phyloP scores from a whole-genome alignment of 495 filamentous ascomycete species.

The Penicillium coffeae region DNA sequence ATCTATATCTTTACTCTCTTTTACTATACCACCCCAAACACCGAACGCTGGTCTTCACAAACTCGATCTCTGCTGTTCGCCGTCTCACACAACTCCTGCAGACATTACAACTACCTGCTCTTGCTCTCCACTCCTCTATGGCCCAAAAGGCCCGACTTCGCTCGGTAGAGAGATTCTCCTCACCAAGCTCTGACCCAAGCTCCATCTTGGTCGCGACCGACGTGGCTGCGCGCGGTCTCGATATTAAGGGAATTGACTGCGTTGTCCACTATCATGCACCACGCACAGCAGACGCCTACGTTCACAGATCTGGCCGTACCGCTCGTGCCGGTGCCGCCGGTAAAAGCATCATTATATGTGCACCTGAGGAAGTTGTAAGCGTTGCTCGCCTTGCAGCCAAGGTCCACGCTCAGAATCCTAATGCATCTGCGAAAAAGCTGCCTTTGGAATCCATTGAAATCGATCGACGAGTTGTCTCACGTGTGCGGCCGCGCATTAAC shows the following conservation, averaged over 20 bases:
- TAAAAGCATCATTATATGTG: slow-evolving; percentile 79
- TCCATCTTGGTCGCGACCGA: slow-evolving; percentile 90
- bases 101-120: slow-evolving; percentile 71
- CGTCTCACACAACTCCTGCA: slow-evolving; percentile 83
- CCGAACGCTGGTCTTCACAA: slow-evolving; percentile 85
- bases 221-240: slow-evolving; percentile 92
- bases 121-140: slow-evolving; percentile 89
- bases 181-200: slow-evolving; percentile 48
- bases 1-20: slow-evolving; percentile 88
- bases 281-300: slow-evolving; percentile 85
- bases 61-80: slow-evolving; percentile 89
- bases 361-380: slow-evolving; percentile 83
- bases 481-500: slow-evolving; percentile 66
- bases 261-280: slow-evolving; percentile 95
- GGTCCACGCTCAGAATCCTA: slow-evolving; percentile 62
- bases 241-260: slow-evolving; percentile 83
- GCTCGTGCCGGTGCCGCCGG: slow-evolving; percentile 77
- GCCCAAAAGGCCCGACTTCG: slow-evolving; percentile 92
- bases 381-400: slow-evolving; percentile 82
- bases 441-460: slow-evolving; percentile 76
- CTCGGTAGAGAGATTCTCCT: slow-evolving; percentile 85
- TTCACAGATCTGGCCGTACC: slow-evolving; percentile 92
- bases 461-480: slow-evolving; percentile 71
- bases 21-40: slow-evolving; percentile 76
- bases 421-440: slow-evolving; percentile 47